A percentile compares a stretch with the other conserved stretches of the same genome.
phyloP scores from a whole-genome alignment of 352 stramenopile species.

The Globisporangium megalacanthum region DNA sequence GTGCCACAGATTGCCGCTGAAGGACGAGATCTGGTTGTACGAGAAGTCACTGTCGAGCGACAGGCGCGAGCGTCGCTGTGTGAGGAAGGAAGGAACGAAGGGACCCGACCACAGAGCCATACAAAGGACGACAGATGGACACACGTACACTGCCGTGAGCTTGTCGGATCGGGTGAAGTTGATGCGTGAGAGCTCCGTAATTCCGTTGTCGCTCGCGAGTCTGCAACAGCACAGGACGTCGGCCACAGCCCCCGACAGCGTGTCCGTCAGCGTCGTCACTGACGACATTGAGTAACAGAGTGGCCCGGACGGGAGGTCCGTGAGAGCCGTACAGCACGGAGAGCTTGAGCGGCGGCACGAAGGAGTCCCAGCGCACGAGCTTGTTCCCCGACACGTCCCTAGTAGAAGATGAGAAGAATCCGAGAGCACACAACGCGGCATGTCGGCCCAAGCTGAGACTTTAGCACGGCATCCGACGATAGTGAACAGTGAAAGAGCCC shows the following conservation, averaged over 20 bases:
- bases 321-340: conserved; percentile 1
- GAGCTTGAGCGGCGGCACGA: conserved; percentile 5
- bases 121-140: not conserved
- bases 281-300: too few species aligned
- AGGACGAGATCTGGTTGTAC: conserved; percentile 13
- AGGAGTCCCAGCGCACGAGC: conserved; percentile 5
- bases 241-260: too few species aligned
- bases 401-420: not conserved
- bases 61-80: not conserved
- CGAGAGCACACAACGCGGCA: not conserved
- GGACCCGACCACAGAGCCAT: too few species aligned
- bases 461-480: not conserved
- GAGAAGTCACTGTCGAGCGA: conserved; percentile 17
- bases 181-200: conserved; percentile 5
- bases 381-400: conserved; percentile 14
- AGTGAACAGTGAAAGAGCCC: too few species aligned
- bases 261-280: not conserved
- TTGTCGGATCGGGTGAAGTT: conserved; percentile 9
- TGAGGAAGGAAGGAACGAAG: too few species aligned
- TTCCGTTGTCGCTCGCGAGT: conserved; percentile 13
- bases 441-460: not conserved
- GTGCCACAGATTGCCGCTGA: conserved; percentile 17
- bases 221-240: not conserved
- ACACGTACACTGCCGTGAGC: conserved; percentile 7
- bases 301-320: not conserved